Conservation (phyloP, 1,139 yeast genomes). For the Kodamaea sp. region DNA sequence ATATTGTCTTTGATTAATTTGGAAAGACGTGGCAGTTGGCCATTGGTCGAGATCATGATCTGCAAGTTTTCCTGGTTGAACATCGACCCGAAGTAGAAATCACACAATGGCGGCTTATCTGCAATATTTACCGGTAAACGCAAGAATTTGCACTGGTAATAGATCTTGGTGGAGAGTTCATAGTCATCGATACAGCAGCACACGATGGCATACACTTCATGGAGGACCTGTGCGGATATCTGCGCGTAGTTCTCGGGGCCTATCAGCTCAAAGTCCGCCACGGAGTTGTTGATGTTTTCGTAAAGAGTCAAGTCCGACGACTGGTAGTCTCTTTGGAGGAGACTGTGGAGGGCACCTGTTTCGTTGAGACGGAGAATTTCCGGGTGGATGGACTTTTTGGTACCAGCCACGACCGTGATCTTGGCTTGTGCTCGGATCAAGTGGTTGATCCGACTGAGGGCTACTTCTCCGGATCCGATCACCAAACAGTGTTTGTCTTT, state of each 20-base stretch:
- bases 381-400: slow-evolving; percentile 38
- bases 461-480: slow-evolving; percentile 84
- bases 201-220: slow-evolving; percentile 59
- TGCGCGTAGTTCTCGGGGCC: slow-evolving; percentile 28
- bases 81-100: slow-evolving; percentile 83
- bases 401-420: slow-evolving; percentile 67
- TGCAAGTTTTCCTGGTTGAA: slow-evolving; percentile 76
- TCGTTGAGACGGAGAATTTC: slow-evolving; percentile 38
- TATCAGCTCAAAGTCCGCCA: slow-evolving; percentile 22
- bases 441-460: slow-evolving; percentile 67
- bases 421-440: slow-evolving; percentile 68
- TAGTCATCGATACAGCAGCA: slow-evolving; percentile 80
- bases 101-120: slow-evolving; percentile 81
- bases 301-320: slow-evolving; percentile 53
- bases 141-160: slow-evolving; percentile 54
- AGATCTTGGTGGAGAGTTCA: slow-evolving; percentile 56
- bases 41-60: slow-evolving; percentile 82
- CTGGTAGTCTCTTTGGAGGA: slow-evolving; percentile 43
- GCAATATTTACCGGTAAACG: slow-evolving; percentile 78
- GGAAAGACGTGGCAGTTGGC: slow-evolving; percentile 78
- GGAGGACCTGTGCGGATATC: slow-evolving; percentile 34
- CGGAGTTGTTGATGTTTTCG: slow-evolving; percentile 24
- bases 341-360: slow-evolving; percentile 44
- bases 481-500: slow-evolving; percentile 65
- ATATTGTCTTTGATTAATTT: slow-evolving; percentile 63